A percentile compares a stretch with the other conserved stretches of the same genome.
Conservation (phyloP, 2,329 filamentous ascomycete genomes). For the Talaromyces sp. region DNA sequence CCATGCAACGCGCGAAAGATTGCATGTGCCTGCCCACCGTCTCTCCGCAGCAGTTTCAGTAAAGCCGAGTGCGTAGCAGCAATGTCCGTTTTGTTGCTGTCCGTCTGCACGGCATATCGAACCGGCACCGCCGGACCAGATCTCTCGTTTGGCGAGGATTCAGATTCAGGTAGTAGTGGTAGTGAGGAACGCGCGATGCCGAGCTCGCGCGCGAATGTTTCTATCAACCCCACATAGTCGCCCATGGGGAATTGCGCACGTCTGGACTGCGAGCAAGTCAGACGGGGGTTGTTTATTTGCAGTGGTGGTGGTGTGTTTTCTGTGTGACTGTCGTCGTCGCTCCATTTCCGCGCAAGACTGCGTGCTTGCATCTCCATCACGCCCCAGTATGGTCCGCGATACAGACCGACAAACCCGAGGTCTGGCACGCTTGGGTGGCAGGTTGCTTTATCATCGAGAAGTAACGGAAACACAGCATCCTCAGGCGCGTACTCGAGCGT, state of each 20-base stretch:
- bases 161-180: neutral
- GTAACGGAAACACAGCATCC: constrained; percentile 55
- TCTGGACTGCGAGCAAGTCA: neutral
- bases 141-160: neutral
- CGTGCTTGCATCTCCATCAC: constrained; percentile 83
- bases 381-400: constrained; percentile 79
- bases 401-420: constrained; percentile 77
- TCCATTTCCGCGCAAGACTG: constrained; percentile 60
- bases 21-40: neutral
- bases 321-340: constrained; percentile 20
- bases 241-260: constrained; percentile 72
- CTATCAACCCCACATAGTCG: constrained; percentile 72
- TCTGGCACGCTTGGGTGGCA: constrained; percentile 56
- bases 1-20: constrained; percentile 10
- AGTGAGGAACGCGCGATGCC: constrained; percentile 39
- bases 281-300: constrained; percentile 16
- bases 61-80: neutral
- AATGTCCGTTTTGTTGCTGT: neutral
- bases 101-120: constrained; percentile 1
- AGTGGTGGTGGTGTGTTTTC: constrained; percentile 20
- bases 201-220: constrained; percentile 60
- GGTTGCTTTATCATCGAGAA: constrained; percentile 64
- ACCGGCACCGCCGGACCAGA: constrained; percentile 4
- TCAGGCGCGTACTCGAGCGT: constrained; percentile 54
- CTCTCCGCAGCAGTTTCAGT: neutral